Evolutionary conservation across 345 rosid genomes (phyloP), one percentile per base, ranked within the genome.

Genomic region (Acer negundo): DNA sequence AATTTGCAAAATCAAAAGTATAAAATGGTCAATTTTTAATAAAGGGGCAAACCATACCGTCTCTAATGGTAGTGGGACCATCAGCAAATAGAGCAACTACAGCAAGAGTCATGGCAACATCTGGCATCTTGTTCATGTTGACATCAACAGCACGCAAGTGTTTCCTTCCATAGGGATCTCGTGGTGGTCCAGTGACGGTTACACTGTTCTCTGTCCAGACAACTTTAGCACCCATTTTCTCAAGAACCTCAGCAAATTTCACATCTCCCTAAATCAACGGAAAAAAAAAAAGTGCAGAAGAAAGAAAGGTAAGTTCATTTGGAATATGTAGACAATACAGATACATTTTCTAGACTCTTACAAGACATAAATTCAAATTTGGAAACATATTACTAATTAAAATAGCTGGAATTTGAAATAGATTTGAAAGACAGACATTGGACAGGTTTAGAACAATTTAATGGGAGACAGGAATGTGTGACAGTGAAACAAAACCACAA

Each of bases 71-170:
- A 56, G 97, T 93, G 77, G 97, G 97, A 78, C 99, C 98, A 78
- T 97, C 91, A 3, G 97, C 94, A 61, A 87, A 94, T 76, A 94
- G 95, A 8, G 99, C 98, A 85, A 90, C 97, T 59, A 97, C 97
- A 1, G 99, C 98, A 62, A 94, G 92, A 67, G 99, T 97, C 97
- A 93, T 92, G 69, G 98, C 98, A 75, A 92, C 99, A 75, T 96
- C 98, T 38, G 98, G 98, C 98, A 96, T 96, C 89, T 96, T 96
- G 92, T 96, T 94, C 99, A 94, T 94, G 91, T 96, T 89, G 61
- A 96, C 95, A 70, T 94, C 99, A 77, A 96, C 78, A 67, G 93
- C 94, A 0, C 68, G 79, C 77, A 96, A 83, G 82, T 91, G 95
- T 72, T 90, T 94, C 84, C 86, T 87, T 69, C 94, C 88, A 53